Conservation (phyloP, 148 eudicot genomes). For the Nepenthes mirabilis region DNA sequence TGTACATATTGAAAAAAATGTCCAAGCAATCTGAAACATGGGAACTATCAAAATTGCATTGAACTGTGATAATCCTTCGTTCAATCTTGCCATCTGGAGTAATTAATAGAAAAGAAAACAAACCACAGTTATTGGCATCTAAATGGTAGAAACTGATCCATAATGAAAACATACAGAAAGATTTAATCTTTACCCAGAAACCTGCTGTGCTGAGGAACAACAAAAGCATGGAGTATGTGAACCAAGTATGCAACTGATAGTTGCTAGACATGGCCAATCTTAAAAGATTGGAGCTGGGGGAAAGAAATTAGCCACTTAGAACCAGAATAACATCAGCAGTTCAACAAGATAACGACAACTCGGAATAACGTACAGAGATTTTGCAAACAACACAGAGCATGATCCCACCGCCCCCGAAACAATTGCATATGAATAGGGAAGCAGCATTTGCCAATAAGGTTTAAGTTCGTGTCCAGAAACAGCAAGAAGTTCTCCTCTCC, state of each 20-base stretch:
- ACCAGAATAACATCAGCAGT: not conserved
- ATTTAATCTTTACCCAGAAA: constrained; percentile 59
- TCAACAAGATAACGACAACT: not conserved
- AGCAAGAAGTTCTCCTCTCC: constrained; percentile 69
- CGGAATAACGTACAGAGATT: constrained; percentile 61
- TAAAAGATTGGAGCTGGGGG: constrained; percentile 73
- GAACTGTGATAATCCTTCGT: constrained; percentile 78
- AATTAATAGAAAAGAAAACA: not conserved
- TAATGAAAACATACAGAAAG: not conserved
- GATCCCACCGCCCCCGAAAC: constrained; percentile 98
- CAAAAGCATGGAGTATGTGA: constrained; percentile 84
- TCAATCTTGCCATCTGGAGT: constrained; percentile 88
- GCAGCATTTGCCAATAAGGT: constrained; percentile 70
- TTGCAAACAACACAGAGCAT: constrained; percentile 89
- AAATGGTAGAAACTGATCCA: not conserved
- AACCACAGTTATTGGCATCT: not conserved
- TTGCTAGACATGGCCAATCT: constrained; percentile 81
- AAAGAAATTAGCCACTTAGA: constrained; percentile 1
- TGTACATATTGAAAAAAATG: constrained; percentile 95
- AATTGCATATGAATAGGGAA: constrained; percentile 89
- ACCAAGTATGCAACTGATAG: constrained; percentile 77
- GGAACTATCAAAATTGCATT: constrained; percentile 97
- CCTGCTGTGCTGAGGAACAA: constrained; percentile 90
- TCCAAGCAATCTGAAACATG: constrained; percentile 98
- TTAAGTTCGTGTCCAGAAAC: constrained; percentile 48